These are phyloP conservation scores for Exophiala xenobiotica DNA, from an alignment of 2,329 filamentous ascomycete genomes.

Conservation along the genomic window DNA sequence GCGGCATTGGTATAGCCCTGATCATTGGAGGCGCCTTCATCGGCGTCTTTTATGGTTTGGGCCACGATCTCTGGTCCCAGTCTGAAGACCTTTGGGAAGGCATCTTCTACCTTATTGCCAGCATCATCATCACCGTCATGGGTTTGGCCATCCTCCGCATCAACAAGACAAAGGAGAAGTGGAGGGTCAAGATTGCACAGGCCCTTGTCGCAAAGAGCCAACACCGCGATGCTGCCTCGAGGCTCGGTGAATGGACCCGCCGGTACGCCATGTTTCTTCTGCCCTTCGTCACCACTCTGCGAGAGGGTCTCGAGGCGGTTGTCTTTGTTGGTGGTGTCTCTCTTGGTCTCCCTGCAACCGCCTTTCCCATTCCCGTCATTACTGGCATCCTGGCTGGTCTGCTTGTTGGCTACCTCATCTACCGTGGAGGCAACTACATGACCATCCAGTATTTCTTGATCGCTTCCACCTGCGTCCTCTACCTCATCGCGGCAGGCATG, in stretches of 20 bases:
- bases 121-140: conserved; percentile 77
- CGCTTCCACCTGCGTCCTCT: conserved; percentile 76
- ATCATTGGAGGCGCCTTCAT: conserved; percentile 67
- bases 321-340: conserved; percentile 84
- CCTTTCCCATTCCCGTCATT: conserved; percentile 76
- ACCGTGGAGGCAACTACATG: conserved; percentile 69
- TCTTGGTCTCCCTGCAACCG: conserved; percentile 69
- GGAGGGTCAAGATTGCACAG: conserved; percentile 76
- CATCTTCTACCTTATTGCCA: conserved; percentile 71
- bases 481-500: conserved; percentile 78
- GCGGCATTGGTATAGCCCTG: conserved; percentile 65
- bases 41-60: conserved; percentile 69
- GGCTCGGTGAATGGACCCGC: conserved; percentile 64
- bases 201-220: conserved; percentile 59
- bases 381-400: conserved; percentile 67
- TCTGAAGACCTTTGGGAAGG: conserved; percentile 81
- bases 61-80: conserved; percentile 63
- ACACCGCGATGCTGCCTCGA: conserved; percentile 40
- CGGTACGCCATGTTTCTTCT: conserved; percentile 85
- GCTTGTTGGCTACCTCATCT: conserved; percentile 70
- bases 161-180: conserved; percentile 81
- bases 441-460: conserved; percentile 77
- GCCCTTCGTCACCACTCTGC: conserved; percentile 82
- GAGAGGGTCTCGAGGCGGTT: conserved; percentile 82
- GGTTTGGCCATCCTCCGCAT: conserved; percentile 77